Base-by-base conservation (phyloP, 306 rosid genomes). In the Begonia fuchsioides region DNA sequence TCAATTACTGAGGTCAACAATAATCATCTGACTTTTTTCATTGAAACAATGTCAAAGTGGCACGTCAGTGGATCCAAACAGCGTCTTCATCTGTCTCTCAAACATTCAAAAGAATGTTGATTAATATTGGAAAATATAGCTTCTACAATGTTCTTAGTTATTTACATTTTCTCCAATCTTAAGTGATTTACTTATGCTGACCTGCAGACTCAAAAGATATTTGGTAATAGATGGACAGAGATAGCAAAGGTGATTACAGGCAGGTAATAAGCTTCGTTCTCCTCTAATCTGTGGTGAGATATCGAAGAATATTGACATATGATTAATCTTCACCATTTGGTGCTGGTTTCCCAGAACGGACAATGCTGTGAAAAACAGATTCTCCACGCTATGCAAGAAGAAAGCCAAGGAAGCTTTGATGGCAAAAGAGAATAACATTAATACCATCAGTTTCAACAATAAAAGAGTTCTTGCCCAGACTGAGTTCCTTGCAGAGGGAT, bases 201-300 rank as follows among this genome's bases (percentile, higher is more conserved):
- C 71, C 53, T 66, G 55, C 70, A 92, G 99, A 96, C 99, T 54
- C 99, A 92, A 49, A 92, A 82, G 65, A 64, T 92, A 63, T 92
- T 79, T 62, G 99, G 99, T 40, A 92, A 92, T 67, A 73, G 96
- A 57, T 92, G 99, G 99, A 92, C 99, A 17, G 99, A 92, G 68
- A 92, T 92, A 71, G 96, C 99, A 4, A 92, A 92, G 76, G 99
- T 92, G 72, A 96, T 92, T 75, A 82, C 99, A 68, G 99, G 99
- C 82, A 92, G 99, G 99, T 92, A 76, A 60, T 49, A 35, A 66
- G 51, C 58, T 68, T 62, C 26, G 52, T 55, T 11, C 46, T 13
- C 12, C 10, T 15, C 10, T 39, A 54, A 47, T 19, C 5, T 47
- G 51, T n/a, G 38, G 38, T 20, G 4, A 53, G 19, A 19, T 53